These are phyloP conservation scores for Rhizophora apiculata DNA, from an alignment of 345 rosid species.

Conservation along the genomic window DNA sequence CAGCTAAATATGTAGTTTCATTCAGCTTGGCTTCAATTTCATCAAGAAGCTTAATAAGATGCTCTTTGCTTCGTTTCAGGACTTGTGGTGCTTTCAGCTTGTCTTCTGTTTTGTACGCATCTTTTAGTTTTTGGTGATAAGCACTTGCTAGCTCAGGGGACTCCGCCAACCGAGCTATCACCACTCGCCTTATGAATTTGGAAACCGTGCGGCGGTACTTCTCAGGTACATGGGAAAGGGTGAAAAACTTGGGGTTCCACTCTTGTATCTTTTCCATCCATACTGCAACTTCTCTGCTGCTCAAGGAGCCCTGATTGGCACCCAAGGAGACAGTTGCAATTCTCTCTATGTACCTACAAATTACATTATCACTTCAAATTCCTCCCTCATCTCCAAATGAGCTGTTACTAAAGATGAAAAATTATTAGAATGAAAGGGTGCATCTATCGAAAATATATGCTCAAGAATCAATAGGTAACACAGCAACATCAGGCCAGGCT, in stretches of 20 bases:
- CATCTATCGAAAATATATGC: not conserved
- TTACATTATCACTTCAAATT: conserved; percentile 4
- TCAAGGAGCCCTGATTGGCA: conserved; percentile 29
- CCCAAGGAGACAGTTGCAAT: conserved; percentile 66
- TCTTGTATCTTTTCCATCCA: conserved; percentile 74
- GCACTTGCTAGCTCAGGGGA: conserved; percentile 82
- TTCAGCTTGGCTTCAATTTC: conserved; percentile 62
- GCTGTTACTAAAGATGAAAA: not conserved
- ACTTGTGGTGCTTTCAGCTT: conserved; percentile 56
- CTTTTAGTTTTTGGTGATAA: conserved; percentile 79
- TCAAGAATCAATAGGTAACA: not conserved
- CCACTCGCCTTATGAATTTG: conserved; percentile 70
- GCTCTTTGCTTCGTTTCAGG: conserved; percentile 50
- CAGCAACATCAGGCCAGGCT: not conserved
- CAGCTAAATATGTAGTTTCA: conserved; percentile 49
- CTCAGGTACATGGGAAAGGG: conserved; percentile 62
- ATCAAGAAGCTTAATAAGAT: conserved; percentile 59
- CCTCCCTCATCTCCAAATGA: not conserved
- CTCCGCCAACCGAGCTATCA: conserved; percentile 35
- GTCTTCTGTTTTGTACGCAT: conserved; percentile 72
- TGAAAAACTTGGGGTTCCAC: conserved; percentile 72
- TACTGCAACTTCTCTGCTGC: conserved; percentile 43
- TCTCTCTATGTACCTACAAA: conserved; percentile 74
- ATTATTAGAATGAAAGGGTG: too few relatives aligned
- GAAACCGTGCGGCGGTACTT: conserved; percentile 40